Percentiles rank a stretch among this genome's conserved stretches.
Conservation (phyloP, 306 rosid genomes). For the Prunus salicina region DNA sequence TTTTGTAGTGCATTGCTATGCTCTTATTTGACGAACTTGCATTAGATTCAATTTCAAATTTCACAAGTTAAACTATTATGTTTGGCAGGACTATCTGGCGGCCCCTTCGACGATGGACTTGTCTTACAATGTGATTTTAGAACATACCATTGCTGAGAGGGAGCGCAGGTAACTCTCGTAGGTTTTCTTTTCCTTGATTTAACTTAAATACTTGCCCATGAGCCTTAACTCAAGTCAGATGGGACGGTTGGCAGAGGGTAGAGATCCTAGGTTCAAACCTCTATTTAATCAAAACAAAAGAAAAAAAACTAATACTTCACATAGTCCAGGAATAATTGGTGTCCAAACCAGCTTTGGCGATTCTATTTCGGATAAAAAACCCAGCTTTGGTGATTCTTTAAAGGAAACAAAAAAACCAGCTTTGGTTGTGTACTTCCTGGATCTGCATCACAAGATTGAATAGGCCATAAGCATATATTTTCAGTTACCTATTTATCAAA, state of each 20-base stretch:
- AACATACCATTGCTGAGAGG: slow-evolving; percentile 98
- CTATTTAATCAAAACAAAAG: not conserved
- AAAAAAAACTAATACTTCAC: not conserved
- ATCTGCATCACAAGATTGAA: slow-evolving; percentile 1
- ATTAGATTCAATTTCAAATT: slow-evolving; percentile 14
- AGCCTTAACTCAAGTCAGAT: not conserved
- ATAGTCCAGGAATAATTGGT: not conserved
- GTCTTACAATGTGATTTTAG: slow-evolving; percentile 88
- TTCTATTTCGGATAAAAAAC: not conserved
- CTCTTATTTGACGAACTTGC: slow-evolving; percentile 9
- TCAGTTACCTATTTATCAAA: not conserved
- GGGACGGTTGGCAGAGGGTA: not conserved
- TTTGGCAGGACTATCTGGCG: slow-evolving; percentile 88
- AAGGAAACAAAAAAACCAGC: not conserved
- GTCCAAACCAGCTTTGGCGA: not conserved
- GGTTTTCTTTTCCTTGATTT: not conserved
- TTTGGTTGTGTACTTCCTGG: not conserved
- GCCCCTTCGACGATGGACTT: slow-evolving; percentile 77
- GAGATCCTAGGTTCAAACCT: not conserved
- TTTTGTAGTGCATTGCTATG: not conserved
- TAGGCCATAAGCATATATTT: not conserved
- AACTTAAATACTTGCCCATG: not conserved
- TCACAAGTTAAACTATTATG: slow-evolving; percentile 29
- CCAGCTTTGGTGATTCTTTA: not conserved
- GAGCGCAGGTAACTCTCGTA: slow-evolving; percentile 83